Conservation (phyloP, 768 basidiomycete species). For the Phaffia tasmanica region DNA sequence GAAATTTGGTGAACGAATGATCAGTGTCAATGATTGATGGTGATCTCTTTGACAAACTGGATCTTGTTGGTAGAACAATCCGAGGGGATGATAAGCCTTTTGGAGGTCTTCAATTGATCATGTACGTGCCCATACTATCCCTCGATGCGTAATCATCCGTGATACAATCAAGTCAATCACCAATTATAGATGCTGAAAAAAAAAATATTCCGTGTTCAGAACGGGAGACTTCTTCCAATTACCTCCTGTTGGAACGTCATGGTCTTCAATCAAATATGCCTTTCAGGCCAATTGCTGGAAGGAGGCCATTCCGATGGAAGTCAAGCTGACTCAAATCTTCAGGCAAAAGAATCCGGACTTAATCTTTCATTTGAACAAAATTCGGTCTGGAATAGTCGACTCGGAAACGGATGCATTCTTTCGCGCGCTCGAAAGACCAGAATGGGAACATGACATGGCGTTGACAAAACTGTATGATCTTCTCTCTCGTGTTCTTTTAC, state of each 20-base stretch:
- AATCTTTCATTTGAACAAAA: conserved; percentile 93
- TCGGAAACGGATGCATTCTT: conserved; percentile 49
- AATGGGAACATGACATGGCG: conserved; percentile 67
- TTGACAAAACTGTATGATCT: conserved; percentile 77
- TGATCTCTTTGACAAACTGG: conserved; percentile 69
- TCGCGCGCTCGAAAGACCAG: conserved; percentile 51
- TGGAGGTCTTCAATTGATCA: conserved; percentile 75
- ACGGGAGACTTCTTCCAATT: conserved; percentile 72
- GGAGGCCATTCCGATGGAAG: conserved; percentile 61
- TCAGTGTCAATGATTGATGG: conserved; percentile 98
- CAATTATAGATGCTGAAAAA: too few relatives aligned
- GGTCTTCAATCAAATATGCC: conserved; percentile 54
- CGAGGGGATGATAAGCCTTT: conserved; percentile 61
- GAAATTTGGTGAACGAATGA: too few relatives aligned
- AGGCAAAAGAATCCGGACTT: conserved; percentile 87
- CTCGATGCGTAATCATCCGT: neutral
- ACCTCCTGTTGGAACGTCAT: neutral
- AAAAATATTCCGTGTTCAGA: too few relatives aligned
- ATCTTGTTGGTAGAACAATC: conserved; percentile 54
- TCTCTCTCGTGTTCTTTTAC: too few relatives aligned
- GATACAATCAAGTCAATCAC: conserved; percentile 63
- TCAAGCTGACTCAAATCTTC: conserved; percentile 66
- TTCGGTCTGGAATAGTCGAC: conserved; percentile 71
- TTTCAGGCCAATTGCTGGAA: conserved; percentile 80
- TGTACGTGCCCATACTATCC: too few relatives aligned